Conservation (phyloP, 306 rosid species). For the Mimosa bimucronata region DNA sequence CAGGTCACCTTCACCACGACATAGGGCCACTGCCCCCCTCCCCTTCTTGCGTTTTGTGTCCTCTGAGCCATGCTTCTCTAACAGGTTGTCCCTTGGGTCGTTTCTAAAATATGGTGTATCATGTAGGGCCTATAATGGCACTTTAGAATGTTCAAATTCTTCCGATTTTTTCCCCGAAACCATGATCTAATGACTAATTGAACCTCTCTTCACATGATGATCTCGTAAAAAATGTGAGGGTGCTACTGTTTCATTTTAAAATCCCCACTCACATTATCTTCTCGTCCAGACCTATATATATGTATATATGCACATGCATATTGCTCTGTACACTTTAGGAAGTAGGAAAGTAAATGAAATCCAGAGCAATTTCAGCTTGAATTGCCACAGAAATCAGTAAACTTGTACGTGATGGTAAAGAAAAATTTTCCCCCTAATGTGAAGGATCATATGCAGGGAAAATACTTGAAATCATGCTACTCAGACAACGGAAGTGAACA, state of each 20-base stretch:
- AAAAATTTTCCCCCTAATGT: not conserved
- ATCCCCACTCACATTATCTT: not conserved
- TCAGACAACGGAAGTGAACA: not conserved
- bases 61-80: not conserved
- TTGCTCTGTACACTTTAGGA: not conserved
- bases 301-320: not conserved
- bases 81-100: not conserved
- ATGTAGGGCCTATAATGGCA: not conserved
- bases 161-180: not conserved
- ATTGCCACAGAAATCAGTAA: not conserved
- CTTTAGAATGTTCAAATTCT: not conserved
- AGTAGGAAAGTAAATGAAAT: slow-evolving; percentile 20
- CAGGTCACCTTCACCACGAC: not conserved
- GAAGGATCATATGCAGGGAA: slow-evolving; percentile 5
- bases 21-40: not conserved
- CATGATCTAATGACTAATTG: not conserved
- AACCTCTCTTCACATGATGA: not conserved
- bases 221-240: not conserved
- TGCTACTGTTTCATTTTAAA: not conserved
- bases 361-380: not conserved
- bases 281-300: not conserved
- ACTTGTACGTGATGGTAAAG: slow-evolving; percentile 3
- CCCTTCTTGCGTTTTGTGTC: not conserved
- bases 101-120: not conserved
- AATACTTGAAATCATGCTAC: slow-evolving; percentile 8